Base-by-base conservation (phyloP, 495 filamentous ascomycete species). In the Aspergillus leporis region DNA sequence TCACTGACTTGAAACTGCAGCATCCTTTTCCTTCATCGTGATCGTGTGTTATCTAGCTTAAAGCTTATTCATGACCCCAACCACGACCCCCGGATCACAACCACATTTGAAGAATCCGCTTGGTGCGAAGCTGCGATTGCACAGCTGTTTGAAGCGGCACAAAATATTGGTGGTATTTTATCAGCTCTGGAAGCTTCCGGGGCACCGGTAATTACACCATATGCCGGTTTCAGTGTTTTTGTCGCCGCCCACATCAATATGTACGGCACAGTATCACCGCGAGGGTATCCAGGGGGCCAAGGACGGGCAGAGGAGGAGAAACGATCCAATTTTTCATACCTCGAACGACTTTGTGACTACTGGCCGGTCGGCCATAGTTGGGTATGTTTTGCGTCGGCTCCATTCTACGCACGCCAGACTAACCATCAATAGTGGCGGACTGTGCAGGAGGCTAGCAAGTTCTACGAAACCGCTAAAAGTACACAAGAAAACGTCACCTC, bases 221-320 rank as follows among this genome's bases (percentile, higher is more conserved):
- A 78, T 50, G 73, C 74, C 3, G 75, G 75, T 10, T 78, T 77
- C 56, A 78, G 75, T 34, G 72, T 77, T 34, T 78, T 78, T 43
- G 75, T 78, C 6, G 72, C 74, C 6, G 75, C 72, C 7, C 75
- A 78, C 41, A 73, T 78, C 55, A 78, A 78, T 51, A 78, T 78
- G 75, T 77, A 78, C 62, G 75, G 74, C 14, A 75, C 75, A 0
- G 69, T 78, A 5, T 68, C 65, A 0, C 74, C 75, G 9, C 58
- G 57, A 8, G 66, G 67, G 13, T 78, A 78, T 40, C 75, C 75
- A 0, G 75, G 75, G 0, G 74, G 75, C 8, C 62, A 67, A 2
- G 65, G 66, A 32, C 57, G 72, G n/a, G 75, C 75, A 9, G 73
- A 76, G 45, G 55, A 63, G 21, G 75, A 76, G 40, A 78, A 75